Percentiles rank a stretch among this genome's conserved stretches.
phyloP scores from a whole-genome alignment of 176 grass and related monocot species.

The maize (Zea mays) region Zm-B73-REFERENCE-NAM-5.0 NC_050104.1:80949501-80950000 shows the following conservation, averaged over 20 bases:
- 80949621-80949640: constrained; percentile 46
- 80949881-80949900: constrained; percentile 6
- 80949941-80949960: constrained; percentile 54
- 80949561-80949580: constrained; percentile 28
- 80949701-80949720: not conserved
- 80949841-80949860: constrained; percentile 32
- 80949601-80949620: constrained; percentile 60
- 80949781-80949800: constrained; percentile 48
- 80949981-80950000: not conserved
- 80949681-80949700: not conserved
- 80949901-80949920: constrained; percentile 34
- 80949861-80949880: constrained; percentile 11
- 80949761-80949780: not conserved
- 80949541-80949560: too few species aligned
- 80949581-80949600: constrained; percentile 52
- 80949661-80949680: constrained; percentile 59
- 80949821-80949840: not conserved
- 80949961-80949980: too few species aligned
- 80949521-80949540: not conserved
- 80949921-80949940: constrained; percentile 54
- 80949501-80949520: not conserved
- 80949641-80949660: constrained; percentile 44
- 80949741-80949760: not conserved
- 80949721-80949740: not conserved
- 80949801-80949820: constrained; percentile 37